phyloP scores from a whole-genome alignment of 2,329 filamentous ascomycete species.

The Penicillium sp. region DNA sequence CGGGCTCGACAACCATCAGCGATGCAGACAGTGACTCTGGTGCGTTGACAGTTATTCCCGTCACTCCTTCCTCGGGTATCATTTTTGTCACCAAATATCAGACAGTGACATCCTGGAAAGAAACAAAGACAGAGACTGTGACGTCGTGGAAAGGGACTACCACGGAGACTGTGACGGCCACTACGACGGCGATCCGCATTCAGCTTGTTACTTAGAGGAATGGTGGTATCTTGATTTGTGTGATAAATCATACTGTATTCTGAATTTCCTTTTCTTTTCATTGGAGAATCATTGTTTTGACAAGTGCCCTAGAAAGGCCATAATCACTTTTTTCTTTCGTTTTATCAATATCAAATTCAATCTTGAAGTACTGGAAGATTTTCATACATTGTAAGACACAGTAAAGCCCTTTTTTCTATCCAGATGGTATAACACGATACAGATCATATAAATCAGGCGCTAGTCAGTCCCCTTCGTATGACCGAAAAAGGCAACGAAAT shows the following conservation, averaged over 20 bases:
- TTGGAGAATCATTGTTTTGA: constrained; percentile 1
- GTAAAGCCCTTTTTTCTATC: not conserved
- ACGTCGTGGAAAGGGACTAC: constrained; percentile 15
- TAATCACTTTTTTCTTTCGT: not conserved
- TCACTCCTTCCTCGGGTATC: constrained; percentile 16
- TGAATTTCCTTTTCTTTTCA: not conserved
- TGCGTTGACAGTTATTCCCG: constrained; percentile 17
- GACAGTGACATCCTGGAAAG: constrained; percentile 11
- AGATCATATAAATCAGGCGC: too few species aligned
- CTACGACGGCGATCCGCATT: constrained; percentile 8
- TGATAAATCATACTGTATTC: not conserved
- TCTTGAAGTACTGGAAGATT: not conserved
- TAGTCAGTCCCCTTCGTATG: too few species aligned
- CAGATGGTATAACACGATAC: too few species aligned
- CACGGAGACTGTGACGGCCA: constrained; percentile 23
- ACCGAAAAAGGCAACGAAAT: too few species aligned
- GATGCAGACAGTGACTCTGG: not conserved
- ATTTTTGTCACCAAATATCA: constrained; percentile 10
- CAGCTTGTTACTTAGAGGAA: not conserved
- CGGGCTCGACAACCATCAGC: not conserved
- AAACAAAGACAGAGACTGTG: constrained; percentile 11
- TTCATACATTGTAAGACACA: not conserved
- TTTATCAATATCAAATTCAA: not conserved
- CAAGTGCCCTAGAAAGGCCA: not conserved
- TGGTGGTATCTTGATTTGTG: not conserved